phyloP scores from a whole-genome alignment of 2,329 filamentous ascomycete genomes.

The Dendryphion nanum region DNA sequence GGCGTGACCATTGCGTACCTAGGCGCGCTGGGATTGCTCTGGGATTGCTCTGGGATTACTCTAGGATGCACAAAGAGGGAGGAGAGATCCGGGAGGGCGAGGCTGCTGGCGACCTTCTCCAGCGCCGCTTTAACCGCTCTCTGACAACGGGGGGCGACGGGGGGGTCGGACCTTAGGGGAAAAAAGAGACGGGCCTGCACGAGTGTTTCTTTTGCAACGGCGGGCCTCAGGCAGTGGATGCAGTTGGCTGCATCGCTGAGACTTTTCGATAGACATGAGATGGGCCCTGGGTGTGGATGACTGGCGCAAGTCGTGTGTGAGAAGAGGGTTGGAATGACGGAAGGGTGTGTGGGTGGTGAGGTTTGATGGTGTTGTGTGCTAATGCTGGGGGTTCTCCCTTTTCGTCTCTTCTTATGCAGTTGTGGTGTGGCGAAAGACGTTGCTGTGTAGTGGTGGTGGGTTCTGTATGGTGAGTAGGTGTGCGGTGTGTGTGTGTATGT shows the following conservation, averaged over 20 bases:
- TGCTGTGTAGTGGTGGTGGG: no score
- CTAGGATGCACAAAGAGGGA: no score
- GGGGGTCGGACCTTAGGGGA: background rate
- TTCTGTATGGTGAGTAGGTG: background rate
- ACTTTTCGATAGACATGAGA: background rate
- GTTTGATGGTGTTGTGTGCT: no score
- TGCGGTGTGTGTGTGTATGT: background rate
- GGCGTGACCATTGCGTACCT: no score
- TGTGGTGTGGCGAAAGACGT: no score
- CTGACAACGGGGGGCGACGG: background rate
- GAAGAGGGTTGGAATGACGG: background rate
- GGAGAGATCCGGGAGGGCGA: no score
- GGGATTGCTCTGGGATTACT: no score
- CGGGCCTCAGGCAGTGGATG: background rate
- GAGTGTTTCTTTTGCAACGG: slow-evolving; percentile 4
- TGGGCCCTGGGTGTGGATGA: background rate
- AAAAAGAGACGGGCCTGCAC: background rate
- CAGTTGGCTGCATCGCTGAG: background rate
- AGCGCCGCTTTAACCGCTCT: slow-evolving; percentile 9
- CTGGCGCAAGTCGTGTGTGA: background rate
- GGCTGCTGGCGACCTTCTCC: no score
- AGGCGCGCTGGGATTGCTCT: no score
- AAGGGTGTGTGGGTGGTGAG: background rate
- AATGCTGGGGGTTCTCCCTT: no score
- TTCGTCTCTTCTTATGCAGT: no score